These are phyloP conservation scores for Kodamaea hsintzibuensis DNA, from an alignment of 805 yeast species.

Conservation along the genomic window DNA sequence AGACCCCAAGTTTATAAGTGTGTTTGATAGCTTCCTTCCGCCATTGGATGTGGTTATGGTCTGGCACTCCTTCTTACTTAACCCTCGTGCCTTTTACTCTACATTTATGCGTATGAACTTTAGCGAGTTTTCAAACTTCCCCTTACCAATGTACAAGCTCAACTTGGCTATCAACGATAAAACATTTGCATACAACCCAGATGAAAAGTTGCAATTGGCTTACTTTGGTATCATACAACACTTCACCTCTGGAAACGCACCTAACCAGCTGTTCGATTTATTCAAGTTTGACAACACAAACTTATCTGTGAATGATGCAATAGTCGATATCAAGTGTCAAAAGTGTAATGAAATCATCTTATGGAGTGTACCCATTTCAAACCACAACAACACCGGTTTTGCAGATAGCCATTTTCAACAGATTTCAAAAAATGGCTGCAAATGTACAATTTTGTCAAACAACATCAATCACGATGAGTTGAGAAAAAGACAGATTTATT, in stretches of 20 bases:
- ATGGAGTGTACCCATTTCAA: constrained; percentile 12
- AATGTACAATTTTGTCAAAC: not conserved
- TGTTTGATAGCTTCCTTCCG: constrained; percentile 15
- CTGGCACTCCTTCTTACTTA: constrained; percentile 25
- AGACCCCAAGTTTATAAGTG: not conserved
- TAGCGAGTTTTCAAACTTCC: constrained; percentile 15
- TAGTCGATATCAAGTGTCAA: constrained; percentile 16
- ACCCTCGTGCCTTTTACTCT: constrained; percentile 19
- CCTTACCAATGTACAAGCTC: constrained; percentile 20
- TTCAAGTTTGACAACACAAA: constrained; percentile 1
- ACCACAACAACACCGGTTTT: constrained; percentile 13
- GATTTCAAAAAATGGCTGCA: not conserved
- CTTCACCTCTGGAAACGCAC: constrained; percentile 2
- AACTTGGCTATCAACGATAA: constrained; percentile 11
- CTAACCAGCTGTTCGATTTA: constrained; percentile 6
- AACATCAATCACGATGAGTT: constrained; percentile 22
- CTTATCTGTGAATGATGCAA: constrained; percentile 8
- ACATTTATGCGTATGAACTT: constrained; percentile 17
- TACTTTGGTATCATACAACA: constrained; percentile 10
- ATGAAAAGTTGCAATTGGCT: constrained; percentile 2
- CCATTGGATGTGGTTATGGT: constrained; percentile 26
- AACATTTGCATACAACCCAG: constrained; percentile 15
- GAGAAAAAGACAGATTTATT: constrained; percentile 19
- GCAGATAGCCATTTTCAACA: constrained; percentile 14
- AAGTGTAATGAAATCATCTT: constrained; percentile 13